phyloP scores from a whole-genome alignment of 331 rosid genomes.

The Quercus tomentella region DNA sequence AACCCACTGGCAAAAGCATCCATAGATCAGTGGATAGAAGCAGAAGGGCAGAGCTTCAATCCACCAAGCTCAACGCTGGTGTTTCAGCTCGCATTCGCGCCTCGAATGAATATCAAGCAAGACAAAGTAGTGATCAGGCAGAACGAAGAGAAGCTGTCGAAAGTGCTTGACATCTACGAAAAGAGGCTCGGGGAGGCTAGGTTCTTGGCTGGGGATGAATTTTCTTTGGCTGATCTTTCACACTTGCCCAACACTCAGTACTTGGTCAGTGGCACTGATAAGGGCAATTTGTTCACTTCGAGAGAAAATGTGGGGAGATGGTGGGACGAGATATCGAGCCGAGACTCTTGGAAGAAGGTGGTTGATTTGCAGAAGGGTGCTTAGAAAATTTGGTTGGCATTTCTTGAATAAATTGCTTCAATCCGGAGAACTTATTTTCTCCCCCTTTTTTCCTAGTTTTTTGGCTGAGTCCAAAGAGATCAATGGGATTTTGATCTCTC shows the following conservation, averaged over 20 bases:
- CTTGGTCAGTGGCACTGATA: conserved; percentile 25
- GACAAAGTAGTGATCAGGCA: conserved; percentile 44
- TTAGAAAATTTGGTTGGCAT: neutral
- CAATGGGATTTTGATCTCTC: neutral
- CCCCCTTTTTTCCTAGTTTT: neutral
- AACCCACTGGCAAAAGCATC: no score
- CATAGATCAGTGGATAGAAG: no score
- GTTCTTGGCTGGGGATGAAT: conserved; percentile 71
- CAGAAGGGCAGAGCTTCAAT: conserved; percentile 70
- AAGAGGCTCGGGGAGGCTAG: conserved; percentile 51
- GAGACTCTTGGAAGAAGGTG: conserved; percentile 71
- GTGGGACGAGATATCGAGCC: conserved; percentile 76
- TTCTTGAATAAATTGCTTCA: neutral
- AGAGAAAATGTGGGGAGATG: conserved; percentile 63
- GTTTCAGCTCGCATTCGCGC: conserved; percentile 84
- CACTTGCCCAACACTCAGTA: conserved; percentile 81
- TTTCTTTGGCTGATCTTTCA: conserved; percentile 82
- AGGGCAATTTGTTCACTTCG: conserved; percentile 38
- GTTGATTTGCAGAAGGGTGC: conserved; percentile 35
- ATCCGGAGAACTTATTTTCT: no score
- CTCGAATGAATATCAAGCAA: conserved; percentile 69
- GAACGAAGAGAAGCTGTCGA: conserved; percentile 53
- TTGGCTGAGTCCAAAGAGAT: neutral
- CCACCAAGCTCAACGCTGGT: conserved; percentile 63
- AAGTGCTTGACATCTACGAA: conserved; percentile 72